These are phyloP conservation scores for Inonotus obliquus DNA, from an alignment of 1,284 basidiomycete genomes.

Conservation along the genomic window DNA sequence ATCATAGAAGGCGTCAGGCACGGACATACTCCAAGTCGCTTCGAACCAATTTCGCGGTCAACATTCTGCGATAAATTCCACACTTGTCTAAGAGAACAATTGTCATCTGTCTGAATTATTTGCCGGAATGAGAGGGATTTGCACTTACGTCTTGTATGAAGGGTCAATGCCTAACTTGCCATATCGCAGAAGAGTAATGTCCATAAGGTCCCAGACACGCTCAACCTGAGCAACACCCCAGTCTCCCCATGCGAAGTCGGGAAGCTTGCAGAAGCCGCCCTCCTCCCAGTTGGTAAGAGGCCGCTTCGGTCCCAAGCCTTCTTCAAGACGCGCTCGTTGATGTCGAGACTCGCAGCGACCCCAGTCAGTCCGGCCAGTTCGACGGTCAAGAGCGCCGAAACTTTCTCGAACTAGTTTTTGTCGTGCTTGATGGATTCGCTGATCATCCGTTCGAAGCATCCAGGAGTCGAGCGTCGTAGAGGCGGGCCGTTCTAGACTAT, in stretches of 20 bases:
- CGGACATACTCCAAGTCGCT: conserved; percentile 79
- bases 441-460: conserved; percentile 86
- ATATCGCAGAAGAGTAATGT: conserved; percentile 82
- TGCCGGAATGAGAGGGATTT: neutral
- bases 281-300: conserved; percentile 94
- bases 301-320: conserved; percentile 76
- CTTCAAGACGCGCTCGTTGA: conserved; percentile 82
- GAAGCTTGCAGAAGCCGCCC: conserved; percentile 82
- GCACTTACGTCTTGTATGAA: conserved; percentile 76
- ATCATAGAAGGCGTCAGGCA: conserved; percentile 97
- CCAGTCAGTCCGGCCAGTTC: conserved; percentile 83
- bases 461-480: conserved; percentile 90
- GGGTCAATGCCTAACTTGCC: conserved; percentile 81
- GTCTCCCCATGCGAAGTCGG: conserved; percentile 92
- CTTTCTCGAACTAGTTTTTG: conserved; percentile 75
- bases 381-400: conserved; percentile 53
- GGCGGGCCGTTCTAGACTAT: conserved; percentile 74
- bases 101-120: neutral
- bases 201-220: conserved; percentile 91
- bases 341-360: conserved; percentile 89
- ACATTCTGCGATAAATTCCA: conserved; percentile 99
- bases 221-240: conserved; percentile 91
- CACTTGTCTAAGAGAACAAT: conserved; percentile 51
- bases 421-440: conserved; percentile 84
- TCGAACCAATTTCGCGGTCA: conserved; percentile 81